Conservation (phyloP, 2,329 filamentous ascomycete species). For the Pestalotiopsis sp. region DNA sequence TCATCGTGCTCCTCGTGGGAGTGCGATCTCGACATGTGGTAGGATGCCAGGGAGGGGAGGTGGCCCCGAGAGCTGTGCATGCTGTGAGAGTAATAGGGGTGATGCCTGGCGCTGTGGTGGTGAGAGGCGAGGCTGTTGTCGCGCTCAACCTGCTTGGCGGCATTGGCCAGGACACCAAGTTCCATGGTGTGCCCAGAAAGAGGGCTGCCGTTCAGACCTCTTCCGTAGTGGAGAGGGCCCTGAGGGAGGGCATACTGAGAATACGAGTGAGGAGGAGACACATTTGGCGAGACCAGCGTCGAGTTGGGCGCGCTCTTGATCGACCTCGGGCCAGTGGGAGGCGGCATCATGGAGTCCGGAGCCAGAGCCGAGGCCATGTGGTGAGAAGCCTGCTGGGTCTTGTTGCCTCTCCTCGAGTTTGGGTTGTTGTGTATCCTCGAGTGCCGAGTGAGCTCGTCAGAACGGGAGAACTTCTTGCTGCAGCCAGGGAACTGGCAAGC, state of each 20-base stretch:
- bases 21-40: slow-evolving; percentile 91
- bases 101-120: slow-evolving; percentile 50
- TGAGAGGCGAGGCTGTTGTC: slow-evolving; percentile 47
- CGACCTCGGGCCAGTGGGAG: slow-evolving; percentile 72
- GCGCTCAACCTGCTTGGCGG: slow-evolving; percentile 64
- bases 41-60: slow-evolving; percentile 78
- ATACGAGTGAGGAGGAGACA: slow-evolving; percentile 92
- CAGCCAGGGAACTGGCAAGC: slow-evolving; percentile 94
- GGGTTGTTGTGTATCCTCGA: slow-evolving; percentile 99
- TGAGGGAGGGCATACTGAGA: slow-evolving; percentile 64
- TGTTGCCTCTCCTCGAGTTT: slow-evolving; percentile 92
- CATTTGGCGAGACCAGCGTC: slow-evolving; percentile 87
- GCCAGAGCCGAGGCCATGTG: slow-evolving; percentile 48
- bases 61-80: slow-evolving; percentile 58
- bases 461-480: slow-evolving; percentile 95
- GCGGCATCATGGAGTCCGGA: slow-evolving; percentile 72
- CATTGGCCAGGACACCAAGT: slow-evolving; percentile 63
- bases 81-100: slow-evolving; percentile 56
- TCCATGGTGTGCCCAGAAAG: slow-evolving; percentile 46
- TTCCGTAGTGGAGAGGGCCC: slow-evolving; percentile 50
- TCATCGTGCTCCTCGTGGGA: slow-evolving; percentile 82
- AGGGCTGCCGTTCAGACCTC: slow-evolving; percentile 41
- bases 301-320: slow-evolving; percentile 89
- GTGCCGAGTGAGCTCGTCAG: slow-evolving; percentile 94
- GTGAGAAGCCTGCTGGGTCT: slow-evolving; percentile 58